phyloP scores from a whole-genome alignment of 805 yeast genomes.

The Zygoascus ofunaensis region DNA sequence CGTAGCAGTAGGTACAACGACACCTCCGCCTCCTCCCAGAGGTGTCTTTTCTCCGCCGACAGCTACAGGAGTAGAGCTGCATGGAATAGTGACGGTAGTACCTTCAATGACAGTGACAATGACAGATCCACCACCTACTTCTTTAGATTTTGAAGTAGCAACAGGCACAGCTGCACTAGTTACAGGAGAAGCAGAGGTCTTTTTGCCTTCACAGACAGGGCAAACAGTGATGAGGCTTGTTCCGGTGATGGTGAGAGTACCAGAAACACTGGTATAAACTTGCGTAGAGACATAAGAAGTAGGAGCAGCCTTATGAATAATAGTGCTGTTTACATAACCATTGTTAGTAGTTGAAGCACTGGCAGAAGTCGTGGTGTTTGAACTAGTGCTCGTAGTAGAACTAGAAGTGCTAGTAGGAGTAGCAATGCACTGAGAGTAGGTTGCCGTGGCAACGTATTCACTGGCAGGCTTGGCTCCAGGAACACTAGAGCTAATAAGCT shows the following conservation, averaged over 20 bases:
- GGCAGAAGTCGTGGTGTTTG: neutral
- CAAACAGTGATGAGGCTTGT: neutral
- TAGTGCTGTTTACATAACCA: neutral
- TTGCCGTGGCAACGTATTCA: slow-evolving; percentile 22
- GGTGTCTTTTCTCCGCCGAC: neutral
- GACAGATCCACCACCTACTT: neutral
- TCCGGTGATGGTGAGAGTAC: slow-evolving; percentile 3
- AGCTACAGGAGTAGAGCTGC: neutral
- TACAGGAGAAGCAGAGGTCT: slow-evolving; percentile 1
- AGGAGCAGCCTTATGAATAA: neutral
- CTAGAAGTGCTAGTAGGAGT: slow-evolving; percentile 3
- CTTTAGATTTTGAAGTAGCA: neutral
- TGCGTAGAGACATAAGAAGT: slow-evolving; percentile 1
- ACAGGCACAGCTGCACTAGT: neutral
- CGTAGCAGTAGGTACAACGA: no score
- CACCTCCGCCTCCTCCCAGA: neutral
- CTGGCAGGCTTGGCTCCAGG: slow-evolving; percentile 24
- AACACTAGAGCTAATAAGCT: slow-evolving; percentile 14
- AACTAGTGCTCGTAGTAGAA: neutral
- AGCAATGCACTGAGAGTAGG: slow-evolving; percentile 12
- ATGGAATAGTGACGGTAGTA: slow-evolving; percentile 4
- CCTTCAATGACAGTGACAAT: neutral
- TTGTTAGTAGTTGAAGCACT: slow-evolving; percentile 1
- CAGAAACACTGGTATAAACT: slow-evolving; percentile 3
- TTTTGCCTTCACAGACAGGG: neutral